Base-by-base conservation (phyloP, 371 early-diverging fungal genomes). In the Mucor sp. region DNA sequence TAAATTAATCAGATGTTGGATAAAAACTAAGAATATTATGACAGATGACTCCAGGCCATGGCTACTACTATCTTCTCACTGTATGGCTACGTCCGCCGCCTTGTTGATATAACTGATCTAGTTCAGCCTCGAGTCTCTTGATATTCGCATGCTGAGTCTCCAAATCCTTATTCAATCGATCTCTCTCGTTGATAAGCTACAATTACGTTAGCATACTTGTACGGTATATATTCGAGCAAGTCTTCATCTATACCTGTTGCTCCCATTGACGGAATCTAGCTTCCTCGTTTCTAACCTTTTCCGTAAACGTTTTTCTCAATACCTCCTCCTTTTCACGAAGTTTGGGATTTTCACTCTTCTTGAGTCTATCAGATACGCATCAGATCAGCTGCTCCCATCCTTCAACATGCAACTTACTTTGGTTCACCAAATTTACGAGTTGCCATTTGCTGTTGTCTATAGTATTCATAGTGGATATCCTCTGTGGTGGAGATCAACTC, bases 161-260 rank as follows among this genome's bases (percentile, higher is more conserved):
- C 62, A 99, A 84, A 71, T 99, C 98, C 79, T 95, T 92, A 86
- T 97, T 98, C 67, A 99, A 85, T 66, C 96, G 91, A 80, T 97
- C 98, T 58, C 99, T 90, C 81, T 99, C 98, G 60, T 92, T 88
- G 77, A 98, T 94, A 25, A 99, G 87, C 68, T 95, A 93, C 62
- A 91, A 68, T 72, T 95, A 41, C 1, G 3, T 41, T 41, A 41
- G 41, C 41, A 41, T 17, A 41, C 17, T 1, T 41, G 41, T n/a
- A n/a, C n/a, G n/a, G n/a, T 2, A 14, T 37, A 1, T 37, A 6
- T 11, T 12, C 5, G 11, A 17, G 41, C 41, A 17, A 0, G 1
- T 41, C 17, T 41, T 17, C 17, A 6, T 41, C 2, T 41, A 17
- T 41, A 41, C 41, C 41, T 87, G 91, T 75, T 94, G 92, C 78